Evolutionary conservation across 164 flowering plant species (phyloP), one percentile per base, ranked within the genome.

Genomic region (Sextonia rubra): DNA sequence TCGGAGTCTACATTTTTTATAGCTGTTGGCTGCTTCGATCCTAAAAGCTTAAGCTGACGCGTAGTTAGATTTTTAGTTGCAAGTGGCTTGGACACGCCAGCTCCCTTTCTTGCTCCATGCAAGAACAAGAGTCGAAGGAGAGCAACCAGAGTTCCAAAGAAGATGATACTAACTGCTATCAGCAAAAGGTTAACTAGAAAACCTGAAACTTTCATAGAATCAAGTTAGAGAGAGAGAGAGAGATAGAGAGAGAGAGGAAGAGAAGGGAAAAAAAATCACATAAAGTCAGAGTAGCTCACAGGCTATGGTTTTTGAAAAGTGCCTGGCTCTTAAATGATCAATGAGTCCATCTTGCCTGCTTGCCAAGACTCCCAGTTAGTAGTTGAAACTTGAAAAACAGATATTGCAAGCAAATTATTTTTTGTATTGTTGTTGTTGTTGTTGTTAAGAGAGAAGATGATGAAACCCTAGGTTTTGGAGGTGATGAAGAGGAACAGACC

Each of bases 21-120:
- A n/a, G n/a, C n/a, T n/a, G n/a, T n/a, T n/a, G n/a, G n/a, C n/a
- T 90, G 75, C 80, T 80, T 88, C 37, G 86, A 47, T 60, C 99
- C 98, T 68, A 94, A 61, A 70, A 94, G 90, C 49, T 74, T 87
- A 48, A 89, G 79, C 72, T 94, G 99, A 32, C 82, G 89, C 20
- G 73, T 83, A 29, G 97, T 82, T 52, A 94, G 91, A 52, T 8
- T 47, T 63, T 81, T 77, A 61, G 86, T 73, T 49, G 86, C 23
- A 69, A 84, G 76, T 70, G 26, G 9, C 65, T 67, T 72, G n/a
- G 73, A 68, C 6, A 68, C 15, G 24, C 55, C 14, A 30, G 48
- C 71, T 47, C 66, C 62, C 72, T 58, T 80, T 76, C 75, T 86
- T 32, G 81, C 55, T 78, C 85, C 85, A 71, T 71, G 76, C 70